Percentiles rank a stretch among this genome's conserved stretches.
Evolutionary conservation across 257 asterid genomes (phyloP).

Genomic region (Lavandula angustifolia): DNA sequence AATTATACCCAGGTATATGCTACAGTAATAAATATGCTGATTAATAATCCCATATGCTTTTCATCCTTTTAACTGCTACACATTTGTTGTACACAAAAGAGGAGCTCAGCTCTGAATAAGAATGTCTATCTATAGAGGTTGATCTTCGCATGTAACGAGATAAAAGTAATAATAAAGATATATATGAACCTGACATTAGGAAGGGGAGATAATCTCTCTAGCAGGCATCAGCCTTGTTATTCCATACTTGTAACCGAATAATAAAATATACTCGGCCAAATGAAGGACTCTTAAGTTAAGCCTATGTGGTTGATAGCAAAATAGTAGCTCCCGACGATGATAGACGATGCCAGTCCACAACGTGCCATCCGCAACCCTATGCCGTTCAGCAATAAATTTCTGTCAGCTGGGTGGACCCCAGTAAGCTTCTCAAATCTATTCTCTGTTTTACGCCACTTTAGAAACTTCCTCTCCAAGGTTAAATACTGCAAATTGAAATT

Average conservation of each 20-base stretch:
- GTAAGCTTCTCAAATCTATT: constrained; percentile 79
- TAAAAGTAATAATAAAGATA: constrained; percentile 3
- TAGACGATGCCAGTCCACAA: constrained; percentile 72
- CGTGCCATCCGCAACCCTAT: constrained; percentile 83
- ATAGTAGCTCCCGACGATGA: constrained; percentile 74
- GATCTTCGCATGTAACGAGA: constrained; percentile 15
- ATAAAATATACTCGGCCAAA: constrained; percentile 25
- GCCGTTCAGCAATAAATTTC: constrained; percentile 68
- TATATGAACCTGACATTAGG: constrained; percentile 31
- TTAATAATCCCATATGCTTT: neutral
- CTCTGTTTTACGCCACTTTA: constrained; percentile 77
- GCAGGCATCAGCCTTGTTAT: constrained; percentile 31
- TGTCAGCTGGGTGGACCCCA: constrained; percentile 88
- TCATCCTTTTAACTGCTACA: constrained; percentile 6
- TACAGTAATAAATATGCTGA: constrained; percentile 1
- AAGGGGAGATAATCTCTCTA: constrained; percentile 24
- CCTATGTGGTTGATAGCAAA: constrained; percentile 52
- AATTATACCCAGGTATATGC: neutral
- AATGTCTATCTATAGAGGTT: neutral
- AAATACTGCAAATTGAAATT: constrained; percentile 58
- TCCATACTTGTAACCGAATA: constrained; percentile 32
- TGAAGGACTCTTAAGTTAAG: constrained; percentile 30
- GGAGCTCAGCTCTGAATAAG: constrained; percentile 20
- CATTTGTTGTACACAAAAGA: neutral
- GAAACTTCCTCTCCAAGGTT: constrained; percentile 79